Conservation (phyloP, 1,284 basidiomycete genomes). For the Puccinia novopanici region DNA sequence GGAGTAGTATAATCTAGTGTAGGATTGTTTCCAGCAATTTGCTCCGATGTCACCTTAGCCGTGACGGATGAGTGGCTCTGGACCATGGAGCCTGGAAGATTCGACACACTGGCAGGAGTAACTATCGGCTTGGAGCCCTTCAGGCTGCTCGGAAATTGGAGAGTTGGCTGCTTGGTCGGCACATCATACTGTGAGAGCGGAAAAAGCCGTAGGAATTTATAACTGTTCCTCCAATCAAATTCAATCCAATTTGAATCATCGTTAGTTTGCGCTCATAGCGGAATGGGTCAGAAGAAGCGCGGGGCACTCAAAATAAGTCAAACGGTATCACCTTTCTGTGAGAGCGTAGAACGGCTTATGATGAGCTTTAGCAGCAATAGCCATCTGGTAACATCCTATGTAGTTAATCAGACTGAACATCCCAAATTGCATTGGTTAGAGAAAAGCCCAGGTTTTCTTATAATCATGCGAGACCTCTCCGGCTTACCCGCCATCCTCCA, state of each 20-base stretch:
- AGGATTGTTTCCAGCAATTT: slow-evolving; percentile 61
- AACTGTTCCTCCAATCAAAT: slow-evolving; percentile 52
- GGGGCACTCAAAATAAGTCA: neutral
- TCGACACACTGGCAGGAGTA: neutral
- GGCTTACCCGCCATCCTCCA: slow-evolving; percentile 70
- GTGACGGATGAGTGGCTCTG: neutral
- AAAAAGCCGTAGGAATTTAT: slow-evolving; percentile 59
- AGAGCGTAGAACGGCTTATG: slow-evolving; percentile 96
- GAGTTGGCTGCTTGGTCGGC: slow-evolving; percentile 2
- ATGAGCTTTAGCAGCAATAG: slow-evolving; percentile 88
- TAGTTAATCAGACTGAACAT: slow-evolving; percentile 74
- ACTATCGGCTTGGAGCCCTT: neutral
- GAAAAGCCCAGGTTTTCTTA: slow-evolving; percentile 5
- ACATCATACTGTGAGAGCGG: slow-evolving; percentile 58
- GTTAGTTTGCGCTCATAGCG: neutral
- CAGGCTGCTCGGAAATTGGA: too few species aligned
- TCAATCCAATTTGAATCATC: neutral
- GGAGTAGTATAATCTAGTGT: slow-evolving; percentile 62
- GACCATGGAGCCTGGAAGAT: slow-evolving; percentile 1
- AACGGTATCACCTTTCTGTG: slow-evolving; percentile 68
- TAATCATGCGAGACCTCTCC: neutral
- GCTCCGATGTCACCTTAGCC: neutral
- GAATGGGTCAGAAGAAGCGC: neutral
- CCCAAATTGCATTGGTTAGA: neutral
- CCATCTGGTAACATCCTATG: slow-evolving; percentile 87